Conservation (phyloP, 2,329 filamentous ascomycete species). For the Nigrospora sphaerica region DNA sequence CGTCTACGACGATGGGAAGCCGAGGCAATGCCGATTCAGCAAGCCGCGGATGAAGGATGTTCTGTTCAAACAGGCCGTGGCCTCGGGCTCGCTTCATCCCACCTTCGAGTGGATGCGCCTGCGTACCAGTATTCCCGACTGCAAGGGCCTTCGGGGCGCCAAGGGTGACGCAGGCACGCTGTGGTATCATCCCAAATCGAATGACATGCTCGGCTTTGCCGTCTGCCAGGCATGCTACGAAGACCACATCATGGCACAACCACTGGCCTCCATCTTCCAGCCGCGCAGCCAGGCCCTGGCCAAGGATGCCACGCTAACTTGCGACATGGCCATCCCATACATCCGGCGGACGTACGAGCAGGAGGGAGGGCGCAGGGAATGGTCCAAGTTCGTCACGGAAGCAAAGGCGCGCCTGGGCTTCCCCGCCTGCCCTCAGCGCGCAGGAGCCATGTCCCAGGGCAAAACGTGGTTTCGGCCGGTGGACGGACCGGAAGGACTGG, state of each 20-base stretch:
- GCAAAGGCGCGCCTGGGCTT: constrained; percentile 18
- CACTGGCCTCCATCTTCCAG: constrained; percentile 1
- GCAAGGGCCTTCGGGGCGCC: constrained; percentile 10
- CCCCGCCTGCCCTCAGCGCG: constrained; percentile 17
- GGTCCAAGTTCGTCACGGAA: constrained; percentile 23
- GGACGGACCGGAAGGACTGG: constrained; percentile 13
- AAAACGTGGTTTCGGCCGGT: constrained; percentile 25
- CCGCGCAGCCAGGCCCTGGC: background rate
- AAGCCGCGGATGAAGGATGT: constrained; percentile 24
- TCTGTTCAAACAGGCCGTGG: constrained; percentile 24
- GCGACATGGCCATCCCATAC: constrained; percentile 23
- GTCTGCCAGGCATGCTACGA: constrained; percentile 16
- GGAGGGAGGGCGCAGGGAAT: constrained; percentile 16
- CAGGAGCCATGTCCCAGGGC: constrained; percentile 10
- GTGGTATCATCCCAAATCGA: constrained; percentile 9
- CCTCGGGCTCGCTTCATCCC: constrained; percentile 13
- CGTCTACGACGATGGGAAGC: constrained; percentile 12
- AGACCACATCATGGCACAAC: constrained; percentile 8
- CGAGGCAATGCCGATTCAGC: constrained; percentile 20
- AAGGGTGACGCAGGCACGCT: constrained; percentile 7
- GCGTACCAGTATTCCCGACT: constrained; percentile 11
- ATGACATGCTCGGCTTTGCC: constrained; percentile 9
- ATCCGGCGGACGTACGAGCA: constrained; percentile 21
- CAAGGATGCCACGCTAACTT: constrained; percentile 13
- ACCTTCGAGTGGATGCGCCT: constrained; percentile 21